A percentile compares a stretch with the other conserved stretches of the same genome.
phyloP scores from a whole-genome alignment of 108 stramenopile genomes.

The Nitzschia palea region DNA sequence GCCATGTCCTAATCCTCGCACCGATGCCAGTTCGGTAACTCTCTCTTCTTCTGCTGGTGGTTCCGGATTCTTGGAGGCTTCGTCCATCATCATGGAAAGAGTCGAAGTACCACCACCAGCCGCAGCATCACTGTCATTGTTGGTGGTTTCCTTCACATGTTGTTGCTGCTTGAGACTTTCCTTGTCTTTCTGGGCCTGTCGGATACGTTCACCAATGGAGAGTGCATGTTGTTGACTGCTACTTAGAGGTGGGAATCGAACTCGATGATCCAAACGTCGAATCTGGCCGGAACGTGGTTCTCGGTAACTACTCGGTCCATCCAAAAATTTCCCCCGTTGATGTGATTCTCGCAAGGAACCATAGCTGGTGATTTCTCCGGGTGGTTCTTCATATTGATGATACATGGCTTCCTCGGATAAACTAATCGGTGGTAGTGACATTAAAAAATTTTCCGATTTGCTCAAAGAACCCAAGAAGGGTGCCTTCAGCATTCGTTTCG shows the following conservation, averaged over 20 bases:
- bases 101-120: conserved; percentile 12
- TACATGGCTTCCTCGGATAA: conserved; percentile 6
- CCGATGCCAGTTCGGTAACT: not conserved
- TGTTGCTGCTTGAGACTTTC: conserved; percentile 8
- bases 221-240: not conserved
- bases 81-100: conserved; percentile 31
- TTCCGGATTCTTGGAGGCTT: conserved; percentile 20
- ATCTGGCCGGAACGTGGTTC: conserved; percentile 35
- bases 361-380: conserved; percentile 25
- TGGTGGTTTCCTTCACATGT: not conserved
- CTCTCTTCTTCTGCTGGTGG: not conserved
- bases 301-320: conserved; percentile 34
- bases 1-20: not conserved
- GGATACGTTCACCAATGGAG: conserved; percentile 36
- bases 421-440: conserved; percentile 32
- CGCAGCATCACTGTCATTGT: not conserved
- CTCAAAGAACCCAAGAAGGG: conserved; percentile 33
- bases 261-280: conserved; percentile 18
- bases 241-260: conserved; percentile 12
- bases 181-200: conserved; percentile 18
- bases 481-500: conserved; percentile 11
- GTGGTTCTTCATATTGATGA: conserved; percentile 14
- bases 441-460: conserved; percentile 21
- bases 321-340: conserved; percentile 28
- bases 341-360: conserved; percentile 40